Percentiles rank a stretch among this genome's conserved stretches.
Evolutionary conservation across 176 grass and related monocot species (phyloP).

Genomic region (Poa annua): DNA sequence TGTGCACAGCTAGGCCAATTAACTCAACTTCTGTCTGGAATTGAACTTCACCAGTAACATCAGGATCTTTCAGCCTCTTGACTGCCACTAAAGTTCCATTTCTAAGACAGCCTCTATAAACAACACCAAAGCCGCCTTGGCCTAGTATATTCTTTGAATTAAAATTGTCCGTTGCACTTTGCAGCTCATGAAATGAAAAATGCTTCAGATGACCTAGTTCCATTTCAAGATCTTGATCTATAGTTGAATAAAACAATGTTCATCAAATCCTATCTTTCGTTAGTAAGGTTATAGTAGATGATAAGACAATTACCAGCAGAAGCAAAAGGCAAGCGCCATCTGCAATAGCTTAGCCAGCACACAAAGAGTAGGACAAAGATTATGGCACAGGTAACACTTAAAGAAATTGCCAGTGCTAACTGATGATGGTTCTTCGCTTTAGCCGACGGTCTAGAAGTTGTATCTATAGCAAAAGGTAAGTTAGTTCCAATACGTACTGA

Average conservation of each 20-base stretch:
- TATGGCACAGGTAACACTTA: constrained; percentile 69
- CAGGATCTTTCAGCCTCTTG: constrained; percentile 92
- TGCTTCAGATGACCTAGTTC: constrained; percentile 88
- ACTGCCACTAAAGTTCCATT: constrained; percentile 82
- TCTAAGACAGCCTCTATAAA: constrained; percentile 88
- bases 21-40: constrained; percentile 98
- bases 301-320: constrained; percentile 70
- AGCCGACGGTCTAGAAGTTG: constrained; percentile 42
- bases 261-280: neutral
- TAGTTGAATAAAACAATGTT: constrained; percentile 35
- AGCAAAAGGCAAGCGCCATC: constrained; percentile 90
- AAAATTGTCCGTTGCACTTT: constrained; percentile 84
- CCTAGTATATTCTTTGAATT: constrained; percentile 83
- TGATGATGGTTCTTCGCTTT: constrained; percentile 63
- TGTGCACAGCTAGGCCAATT: constrained; percentile 96
- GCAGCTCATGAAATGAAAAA: constrained; percentile 84
- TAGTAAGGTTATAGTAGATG: constrained; percentile 19
- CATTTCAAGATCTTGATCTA: constrained; percentile 88
- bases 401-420: constrained; percentile 75
- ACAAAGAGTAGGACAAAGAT: constrained; percentile 62
- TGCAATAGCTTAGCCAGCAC: constrained; percentile 82
- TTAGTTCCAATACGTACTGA: constrained; percentile 23
- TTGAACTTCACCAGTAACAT: constrained; percentile 86
- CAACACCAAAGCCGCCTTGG: constrained; percentile 94
- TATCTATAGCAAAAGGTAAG: constrained; percentile 60